These are phyloP conservation scores for Barnettozyma botsteinii DNA, from an alignment of 805 yeast genomes.

Conservation along the genomic window DNA sequence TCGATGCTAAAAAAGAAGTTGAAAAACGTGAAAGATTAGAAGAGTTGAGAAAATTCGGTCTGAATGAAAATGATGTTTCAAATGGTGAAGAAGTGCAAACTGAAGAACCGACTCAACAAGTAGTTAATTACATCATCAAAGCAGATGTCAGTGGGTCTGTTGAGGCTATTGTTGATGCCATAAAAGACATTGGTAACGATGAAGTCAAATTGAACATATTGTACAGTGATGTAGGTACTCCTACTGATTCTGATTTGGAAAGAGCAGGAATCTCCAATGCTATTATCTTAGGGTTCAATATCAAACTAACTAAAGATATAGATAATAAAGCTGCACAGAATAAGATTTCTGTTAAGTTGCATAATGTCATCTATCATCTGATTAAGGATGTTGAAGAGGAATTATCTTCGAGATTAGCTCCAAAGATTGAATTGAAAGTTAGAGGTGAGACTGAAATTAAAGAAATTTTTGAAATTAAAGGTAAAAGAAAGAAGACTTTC, in stretches of 20 bases:
- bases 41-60: constrained; percentile 57
- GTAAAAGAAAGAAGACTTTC: constrained; percentile 45
- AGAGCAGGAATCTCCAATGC: constrained; percentile 70
- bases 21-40: constrained; percentile 48
- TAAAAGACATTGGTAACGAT: constrained; percentile 78
- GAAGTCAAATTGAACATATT: constrained; percentile 71
- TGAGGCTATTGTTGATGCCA: constrained; percentile 84
- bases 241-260: constrained; percentile 60
- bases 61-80: constrained; percentile 33
- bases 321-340: constrained; percentile 49
- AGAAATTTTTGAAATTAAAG: constrained; percentile 64
- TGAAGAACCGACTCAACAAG: constrained; percentile 24
- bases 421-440: constrained; percentile 60
- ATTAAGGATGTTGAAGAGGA: constrained; percentile 75
- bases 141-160: constrained; percentile 94
- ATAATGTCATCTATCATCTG: constrained; percentile 80
- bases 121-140: constrained; percentile 63
- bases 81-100: constrained; percentile 15
- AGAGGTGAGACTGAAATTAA: constrained; percentile 63
- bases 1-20: constrained; percentile 45
- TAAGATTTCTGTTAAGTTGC: constrained; percentile 54
- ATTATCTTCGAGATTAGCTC: constrained; percentile 54
- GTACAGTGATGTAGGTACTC: constrained; percentile 71
- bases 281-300: constrained; percentile 71
- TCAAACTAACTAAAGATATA: constrained; percentile 57